Conservation (phyloP, 148 eudicot genomes). For the Vaccinium darrowii region DNA sequence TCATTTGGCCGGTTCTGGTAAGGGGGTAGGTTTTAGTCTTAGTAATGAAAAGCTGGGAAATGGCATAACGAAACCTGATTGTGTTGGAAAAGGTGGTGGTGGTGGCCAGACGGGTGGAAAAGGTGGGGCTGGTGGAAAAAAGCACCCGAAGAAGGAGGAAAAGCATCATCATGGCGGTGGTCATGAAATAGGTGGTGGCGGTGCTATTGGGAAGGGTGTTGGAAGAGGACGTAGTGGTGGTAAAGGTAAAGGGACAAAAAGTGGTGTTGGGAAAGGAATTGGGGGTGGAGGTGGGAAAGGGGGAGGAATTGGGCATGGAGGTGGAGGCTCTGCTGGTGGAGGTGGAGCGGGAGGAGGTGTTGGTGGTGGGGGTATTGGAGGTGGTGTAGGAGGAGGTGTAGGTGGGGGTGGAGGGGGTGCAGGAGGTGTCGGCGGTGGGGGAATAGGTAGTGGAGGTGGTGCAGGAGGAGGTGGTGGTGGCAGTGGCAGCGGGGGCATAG, state of each 20-base stretch:
- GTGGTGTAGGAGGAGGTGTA: no score
- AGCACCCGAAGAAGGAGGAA: not conserved
- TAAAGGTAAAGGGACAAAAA: not conserved
- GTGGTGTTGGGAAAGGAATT: not conserved
- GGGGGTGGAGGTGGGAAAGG: not conserved
- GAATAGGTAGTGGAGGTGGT: not conserved
- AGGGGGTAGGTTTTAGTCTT: constrained; percentile 4
- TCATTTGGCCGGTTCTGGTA: constrained; percentile 2
- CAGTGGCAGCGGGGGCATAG: no score
- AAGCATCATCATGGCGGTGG: not conserved
- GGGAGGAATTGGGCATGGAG: not conserved
- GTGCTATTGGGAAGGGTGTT: not conserved
- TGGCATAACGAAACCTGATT: constrained; percentile 6
- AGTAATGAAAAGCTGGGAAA: not conserved
- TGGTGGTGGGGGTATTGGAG: no score
- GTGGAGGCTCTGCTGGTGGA: not conserved
- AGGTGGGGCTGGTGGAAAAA: not conserved
- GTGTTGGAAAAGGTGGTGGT: constrained; percentile 13
- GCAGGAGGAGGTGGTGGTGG: no score
- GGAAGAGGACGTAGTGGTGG: not conserved
- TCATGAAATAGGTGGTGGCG: not conserved
- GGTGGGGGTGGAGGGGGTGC: no score
- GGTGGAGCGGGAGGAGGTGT: no score
- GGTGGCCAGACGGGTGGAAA: not conserved
- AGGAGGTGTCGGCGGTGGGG: not conserved